Percentiles rank a stretch among this genome's conserved stretches.
Conservation (phyloP, 495 filamentous ascomycete genomes). For the Cercophora newfieldiana region DNA sequence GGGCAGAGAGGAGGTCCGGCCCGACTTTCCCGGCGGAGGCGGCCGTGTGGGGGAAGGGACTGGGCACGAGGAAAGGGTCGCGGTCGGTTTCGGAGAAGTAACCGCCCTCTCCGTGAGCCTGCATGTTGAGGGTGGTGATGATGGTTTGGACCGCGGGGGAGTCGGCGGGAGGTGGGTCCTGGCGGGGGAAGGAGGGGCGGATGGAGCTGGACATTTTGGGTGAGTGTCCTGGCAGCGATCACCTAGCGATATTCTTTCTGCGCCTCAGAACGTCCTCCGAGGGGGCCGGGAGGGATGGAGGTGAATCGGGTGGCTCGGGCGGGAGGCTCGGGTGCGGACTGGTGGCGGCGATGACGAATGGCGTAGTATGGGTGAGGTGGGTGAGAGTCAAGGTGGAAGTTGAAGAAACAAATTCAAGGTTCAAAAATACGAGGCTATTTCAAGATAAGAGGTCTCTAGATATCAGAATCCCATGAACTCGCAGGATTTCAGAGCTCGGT, state of each 20-base stretch:
- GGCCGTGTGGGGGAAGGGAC: slow-evolving; percentile 44
- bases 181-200: slow-evolving; percentile 7
- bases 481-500: background rate
- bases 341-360: too few relatives aligned
- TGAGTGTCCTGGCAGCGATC: background rate
- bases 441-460: background rate
- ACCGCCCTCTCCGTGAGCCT: slow-evolving; percentile 62
- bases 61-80: slow-evolving; percentile 47
- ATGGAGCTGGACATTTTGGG: slow-evolving; percentile 8
- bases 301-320: background rate
- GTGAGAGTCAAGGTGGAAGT: background rate
- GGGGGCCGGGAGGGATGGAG: background rate
- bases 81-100: slow-evolving; percentile 66
- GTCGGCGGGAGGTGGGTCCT: slow-evolving; percentile 37
- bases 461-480: background rate
- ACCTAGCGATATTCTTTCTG: background rate
- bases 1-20: slow-evolving; percentile 19
- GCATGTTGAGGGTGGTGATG: slow-evolving; percentile 47
- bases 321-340: too few relatives aligned
- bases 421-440: background rate
- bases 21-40: slow-evolving; percentile 17
- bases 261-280: background rate
- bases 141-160: slow-evolving; percentile 37
- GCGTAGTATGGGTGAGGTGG: background rate
- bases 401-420: background rate